Conservation (phyloP, 192 early-diverging fungal genomes). For the Rhizophlyctis rosea region DNA sequence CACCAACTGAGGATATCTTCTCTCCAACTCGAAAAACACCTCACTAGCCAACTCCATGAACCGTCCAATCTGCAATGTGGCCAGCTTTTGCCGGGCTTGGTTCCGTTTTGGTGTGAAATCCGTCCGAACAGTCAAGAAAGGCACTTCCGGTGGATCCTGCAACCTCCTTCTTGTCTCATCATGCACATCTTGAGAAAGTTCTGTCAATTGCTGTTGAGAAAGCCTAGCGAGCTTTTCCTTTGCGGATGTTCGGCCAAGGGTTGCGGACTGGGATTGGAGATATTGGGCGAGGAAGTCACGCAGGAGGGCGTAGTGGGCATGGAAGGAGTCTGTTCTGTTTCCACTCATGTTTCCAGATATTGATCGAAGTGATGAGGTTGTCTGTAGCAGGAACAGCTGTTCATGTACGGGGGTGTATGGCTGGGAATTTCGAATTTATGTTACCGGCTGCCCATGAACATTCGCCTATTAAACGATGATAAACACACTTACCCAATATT, state of each 20-base stretch:
- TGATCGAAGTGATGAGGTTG: too few relatives aligned
- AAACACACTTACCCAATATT: too few relatives aligned
- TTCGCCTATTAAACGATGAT: too few relatives aligned
- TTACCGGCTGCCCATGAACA: too few relatives aligned
- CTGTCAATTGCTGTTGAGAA: conserved; percentile 76
- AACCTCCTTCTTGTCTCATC: conserved; percentile 77
- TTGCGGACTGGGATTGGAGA: conserved; percentile 5
- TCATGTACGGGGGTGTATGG: too few relatives aligned
- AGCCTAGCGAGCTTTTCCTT: conserved; percentile 45
- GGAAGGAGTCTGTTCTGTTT: neutral
- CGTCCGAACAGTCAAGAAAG: conserved; percentile 81
- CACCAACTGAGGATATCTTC: conserved; percentile 23
- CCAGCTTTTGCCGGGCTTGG: conserved; percentile 95
- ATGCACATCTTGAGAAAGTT: conserved; percentile 85
- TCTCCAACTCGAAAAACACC: conserved; percentile 62
- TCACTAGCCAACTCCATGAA: conserved; percentile 93
- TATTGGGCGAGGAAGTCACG: conserved; percentile 7
- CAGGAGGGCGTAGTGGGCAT: conserved; percentile 13
- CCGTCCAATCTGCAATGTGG: conserved; percentile 74
- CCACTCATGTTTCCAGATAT: too few relatives aligned
- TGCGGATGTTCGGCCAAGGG: conserved; percentile 4
- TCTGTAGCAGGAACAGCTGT: too few relatives aligned
- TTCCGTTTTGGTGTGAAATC: conserved; percentile 90
- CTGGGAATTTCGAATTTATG: too few relatives aligned
- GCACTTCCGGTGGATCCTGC: conserved; percentile 48